Evolutionary conservation across 768 basidiomycete genomes (phyloP).

Genomic region (Pholiota conissans): DNA sequence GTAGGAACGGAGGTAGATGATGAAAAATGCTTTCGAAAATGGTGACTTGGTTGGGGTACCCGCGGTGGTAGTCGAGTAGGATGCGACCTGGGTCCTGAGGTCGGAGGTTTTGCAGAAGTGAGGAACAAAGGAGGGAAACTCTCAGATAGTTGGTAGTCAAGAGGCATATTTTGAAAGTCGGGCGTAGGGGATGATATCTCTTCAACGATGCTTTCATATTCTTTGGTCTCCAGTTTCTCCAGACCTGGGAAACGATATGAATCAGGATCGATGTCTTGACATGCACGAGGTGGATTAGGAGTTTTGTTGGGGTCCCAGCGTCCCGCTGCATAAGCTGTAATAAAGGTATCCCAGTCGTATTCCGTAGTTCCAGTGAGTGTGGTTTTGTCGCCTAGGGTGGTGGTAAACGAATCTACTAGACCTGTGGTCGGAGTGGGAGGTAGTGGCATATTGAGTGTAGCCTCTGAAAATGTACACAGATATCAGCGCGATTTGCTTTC

Average conservation of each 20-base stretch:
- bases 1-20: constrained; percentile 23
- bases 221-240: constrained; percentile 19
- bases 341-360: constrained; percentile 75
- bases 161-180: neutral
- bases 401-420: neutral
- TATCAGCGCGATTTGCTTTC: neutral
- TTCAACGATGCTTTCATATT: neutral
- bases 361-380: constrained; percentile 20
- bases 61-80: neutral
- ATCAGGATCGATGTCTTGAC: constrained; percentile 14
- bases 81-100: neutral
- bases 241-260: constrained; percentile 24
- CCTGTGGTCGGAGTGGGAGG: neutral
- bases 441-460: neutral
- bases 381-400: neutral
- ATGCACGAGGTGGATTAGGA: constrained; percentile 54
- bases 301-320: constrained; percentile 79
- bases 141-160: neutral
- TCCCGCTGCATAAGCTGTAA: constrained; percentile 73
- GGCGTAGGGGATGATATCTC: neutral
- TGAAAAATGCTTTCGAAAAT: constrained; percentile 34
- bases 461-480: neutral
- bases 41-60: constrained; percentile 28
- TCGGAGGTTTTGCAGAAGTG: neutral
- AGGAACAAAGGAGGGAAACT: neutral